phyloP scores from a whole-genome alignment of 495 filamentous ascomycete species.

The Penicillium bovifimosum region DNA sequence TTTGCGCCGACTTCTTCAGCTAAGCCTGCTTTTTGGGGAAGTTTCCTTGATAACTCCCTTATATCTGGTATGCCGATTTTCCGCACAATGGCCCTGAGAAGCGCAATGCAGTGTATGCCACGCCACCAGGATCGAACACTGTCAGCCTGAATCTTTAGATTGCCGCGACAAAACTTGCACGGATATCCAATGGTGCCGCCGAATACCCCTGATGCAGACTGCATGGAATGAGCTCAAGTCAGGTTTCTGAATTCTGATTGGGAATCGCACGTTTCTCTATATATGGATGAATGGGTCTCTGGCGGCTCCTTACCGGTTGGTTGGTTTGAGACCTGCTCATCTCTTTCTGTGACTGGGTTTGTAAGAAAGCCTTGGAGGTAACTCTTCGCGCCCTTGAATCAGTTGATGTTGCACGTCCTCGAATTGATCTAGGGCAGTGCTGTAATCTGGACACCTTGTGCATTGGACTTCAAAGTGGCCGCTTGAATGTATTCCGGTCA shows the following conservation, averaged over 20 bases:
- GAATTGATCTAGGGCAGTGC: too few relatives aligned
- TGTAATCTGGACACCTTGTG: too few relatives aligned
- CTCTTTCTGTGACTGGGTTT: background rate
- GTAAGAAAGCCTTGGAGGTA: background rate
- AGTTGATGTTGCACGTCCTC: background rate
- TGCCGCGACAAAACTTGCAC: constrained; percentile 6
- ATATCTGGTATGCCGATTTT: constrained; percentile 3
- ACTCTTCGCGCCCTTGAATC: background rate
- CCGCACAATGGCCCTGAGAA: constrained; percentile 1
- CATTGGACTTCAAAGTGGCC: too few relatives aligned
- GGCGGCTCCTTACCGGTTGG: constrained; percentile 6
- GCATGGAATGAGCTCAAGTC: background rate
- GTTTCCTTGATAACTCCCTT: constrained; percentile 10
- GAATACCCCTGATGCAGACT: constrained; percentile 2
- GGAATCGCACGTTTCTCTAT: constrained; percentile 1
- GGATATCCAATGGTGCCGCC: constrained; percentile 10
- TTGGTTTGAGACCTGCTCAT: constrained; percentile 3
- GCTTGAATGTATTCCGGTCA: too few relatives aligned
- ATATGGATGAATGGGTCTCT: constrained; percentile 1
- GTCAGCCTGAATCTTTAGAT: background rate
- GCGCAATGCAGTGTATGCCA: background rate
- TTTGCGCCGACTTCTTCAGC: constrained; percentile 5
- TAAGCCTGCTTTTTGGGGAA: constrained; percentile 7
- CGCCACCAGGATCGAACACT: background rate
- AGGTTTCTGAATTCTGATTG: constrained; percentile 2